These are phyloP conservation scores for Nakazawaea wyomingensis DNA, from an alignment of 805 yeast genomes.

Conservation along the genomic window DNA sequence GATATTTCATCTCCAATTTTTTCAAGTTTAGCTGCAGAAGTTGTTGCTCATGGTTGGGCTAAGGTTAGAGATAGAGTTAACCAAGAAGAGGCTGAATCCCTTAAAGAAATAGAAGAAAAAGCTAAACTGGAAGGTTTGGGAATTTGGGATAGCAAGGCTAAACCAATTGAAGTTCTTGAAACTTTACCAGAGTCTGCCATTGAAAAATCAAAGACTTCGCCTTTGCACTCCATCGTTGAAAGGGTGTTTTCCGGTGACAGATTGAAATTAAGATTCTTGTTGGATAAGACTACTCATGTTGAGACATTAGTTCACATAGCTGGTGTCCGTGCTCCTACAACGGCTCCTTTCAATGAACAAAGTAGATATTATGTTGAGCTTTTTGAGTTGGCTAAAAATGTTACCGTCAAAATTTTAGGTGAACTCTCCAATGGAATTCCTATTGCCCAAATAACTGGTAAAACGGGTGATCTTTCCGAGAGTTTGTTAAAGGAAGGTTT, in stretches of 20 bases:
- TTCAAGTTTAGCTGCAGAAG: conserved; percentile 50
- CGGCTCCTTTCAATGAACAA: conserved; percentile 59
- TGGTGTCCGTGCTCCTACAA: conserved; percentile 62
- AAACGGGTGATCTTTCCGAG: conserved; percentile 48
- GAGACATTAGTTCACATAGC: conserved; percentile 62
- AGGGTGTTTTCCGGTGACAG: conserved; percentile 77
- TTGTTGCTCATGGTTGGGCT: conserved; percentile 55
- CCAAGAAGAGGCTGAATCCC: conserved; percentile 32
- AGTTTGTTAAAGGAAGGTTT: conserved; percentile 63
- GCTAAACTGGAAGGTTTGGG: conserved; percentile 53
- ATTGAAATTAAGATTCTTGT: conserved; percentile 51
- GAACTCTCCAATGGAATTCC: conserved; percentile 57
- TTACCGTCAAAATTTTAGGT: conserved; percentile 54
- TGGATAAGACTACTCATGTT: conserved; percentile 46
- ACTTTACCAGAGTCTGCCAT: conserved; percentile 29
- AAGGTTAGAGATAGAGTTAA: conserved; percentile 55
- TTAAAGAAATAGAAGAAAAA: conserved; percentile 36
- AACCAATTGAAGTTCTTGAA: conserved; percentile 21
- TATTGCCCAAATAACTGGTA: conserved; percentile 40
- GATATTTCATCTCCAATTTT: conserved; percentile 63
- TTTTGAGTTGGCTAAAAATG: conserved; percentile 56
- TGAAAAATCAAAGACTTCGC: conserved; percentile 31
- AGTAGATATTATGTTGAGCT: conserved; percentile 61
- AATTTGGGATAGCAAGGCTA: conserved; percentile 39
- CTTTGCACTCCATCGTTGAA: conserved; percentile 61